Base-by-base conservation (phyloP, 1,284 basidiomycete species). In the Cryptococcus floricola region DNA sequence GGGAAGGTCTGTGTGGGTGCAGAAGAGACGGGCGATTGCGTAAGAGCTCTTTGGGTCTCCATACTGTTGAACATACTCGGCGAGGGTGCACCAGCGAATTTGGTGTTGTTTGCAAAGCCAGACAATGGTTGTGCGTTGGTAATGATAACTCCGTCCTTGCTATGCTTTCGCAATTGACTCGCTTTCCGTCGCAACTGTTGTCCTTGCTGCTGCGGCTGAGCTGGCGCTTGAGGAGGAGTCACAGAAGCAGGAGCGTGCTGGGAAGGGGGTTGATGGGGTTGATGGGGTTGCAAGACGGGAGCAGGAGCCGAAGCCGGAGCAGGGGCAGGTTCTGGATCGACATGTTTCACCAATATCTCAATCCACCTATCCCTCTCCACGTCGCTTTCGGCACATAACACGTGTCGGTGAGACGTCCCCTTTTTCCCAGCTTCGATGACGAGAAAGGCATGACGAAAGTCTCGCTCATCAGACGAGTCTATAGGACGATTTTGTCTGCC, bases 321-420 rank as follows among this genome's bases (percentile, higher is more conserved):
- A 38, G 48, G 6, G 4, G 53, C 52, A 9, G 53, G 52, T n/a
- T 66, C 62, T 3, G 63, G 65, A 16, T 70, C 60, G n/a, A 80
- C 74, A 58, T 79, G 92, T 45, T 87, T 84, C 48, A 95, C 91
- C 42, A 98, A 85, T 62, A 92, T 87, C 57, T 94, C 88, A 38
- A 98, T 93, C 95, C 95, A 98, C 56, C 82, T 83, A 71, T 98
- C 95, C 41, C 95, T 83, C 69, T 96, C 92, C 48, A 82, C 79
- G 75, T 98, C 95, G 70, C 89, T 97, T 76, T 96, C 91, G 0
- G 95, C 95, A 68, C 95, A 98, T 4, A 98, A 80, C 34, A 98
- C 93, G 72, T 98, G 95, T 23, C 91, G 82, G 50, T 87, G 83
- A 61, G 84, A 84, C 50, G 86, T 83, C 5, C 87, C 71, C 46